A percentile compares a stretch with the other conserved stretches of the same genome.
These are phyloP conservation scores for Apiospora koreana DNA, from an alignment of 2,329 filamentous ascomycete species.

Conservation along the genomic window DNA sequence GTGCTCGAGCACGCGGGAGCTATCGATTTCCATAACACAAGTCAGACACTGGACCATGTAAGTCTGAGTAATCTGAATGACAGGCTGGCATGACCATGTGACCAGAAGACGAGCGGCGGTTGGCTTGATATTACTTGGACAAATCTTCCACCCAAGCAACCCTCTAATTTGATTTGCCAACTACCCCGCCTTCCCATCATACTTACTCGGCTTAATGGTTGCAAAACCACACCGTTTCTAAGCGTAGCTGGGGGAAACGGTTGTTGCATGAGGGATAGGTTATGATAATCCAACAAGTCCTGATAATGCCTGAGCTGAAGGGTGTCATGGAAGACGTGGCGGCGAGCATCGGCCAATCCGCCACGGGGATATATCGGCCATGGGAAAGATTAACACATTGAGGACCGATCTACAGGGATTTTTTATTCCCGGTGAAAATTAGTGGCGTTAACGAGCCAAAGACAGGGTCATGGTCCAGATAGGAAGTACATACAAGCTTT, in stretches of 20 bases:
- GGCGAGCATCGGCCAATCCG: not conserved
- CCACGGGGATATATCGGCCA: not conserved
- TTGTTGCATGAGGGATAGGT: not conserved
- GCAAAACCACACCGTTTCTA: not conserved
- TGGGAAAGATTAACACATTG: not conserved
- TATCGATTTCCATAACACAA: not conserved
- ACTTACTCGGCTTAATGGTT: not conserved
- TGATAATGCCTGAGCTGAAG: not conserved
- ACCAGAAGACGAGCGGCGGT: not conserved
- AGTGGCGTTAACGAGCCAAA: not conserved
- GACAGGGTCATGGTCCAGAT: not conserved
- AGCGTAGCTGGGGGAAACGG: not conserved
- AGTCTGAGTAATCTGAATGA: conserved; percentile 3
- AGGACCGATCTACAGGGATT: conserved; percentile 1
- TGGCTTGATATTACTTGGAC: not conserved
- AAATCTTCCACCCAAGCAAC: not conserved
- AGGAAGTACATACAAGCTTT: conserved; percentile 8
- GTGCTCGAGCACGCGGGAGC: not conserved
- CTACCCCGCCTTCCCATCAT: not conserved
- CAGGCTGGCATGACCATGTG: not conserved
- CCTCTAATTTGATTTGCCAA: conserved; percentile 1
- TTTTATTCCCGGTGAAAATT: not conserved
- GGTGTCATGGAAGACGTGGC: not conserved
- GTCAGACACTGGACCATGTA: not conserved
- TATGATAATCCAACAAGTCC: not conserved